phyloP scores from a whole-genome alignment of 352 stramenopile species.

The Poterioochromonas sp. region DNA sequence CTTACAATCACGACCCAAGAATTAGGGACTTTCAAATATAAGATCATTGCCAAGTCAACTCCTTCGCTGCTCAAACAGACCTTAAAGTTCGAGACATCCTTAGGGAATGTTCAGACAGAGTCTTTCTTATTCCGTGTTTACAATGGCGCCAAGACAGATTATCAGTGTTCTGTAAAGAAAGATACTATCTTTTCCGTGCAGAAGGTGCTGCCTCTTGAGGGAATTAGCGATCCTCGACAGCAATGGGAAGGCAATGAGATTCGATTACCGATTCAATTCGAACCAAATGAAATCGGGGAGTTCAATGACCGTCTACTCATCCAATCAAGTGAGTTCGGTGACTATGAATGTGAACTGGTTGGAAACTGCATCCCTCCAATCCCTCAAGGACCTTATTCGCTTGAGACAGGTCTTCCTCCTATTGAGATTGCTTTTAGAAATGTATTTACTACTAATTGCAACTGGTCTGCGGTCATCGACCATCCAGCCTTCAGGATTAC shows the following conservation, averaged over 20 bases:
- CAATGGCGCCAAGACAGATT: slow-evolving; percentile 27
- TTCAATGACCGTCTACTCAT: slow-evolving; percentile 61
- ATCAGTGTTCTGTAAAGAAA: slow-evolving; percentile 54
- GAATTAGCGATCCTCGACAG: slow-evolving; percentile 4
- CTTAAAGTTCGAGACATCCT: slow-evolving; percentile 62
- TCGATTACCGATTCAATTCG: slow-evolving; percentile 62
- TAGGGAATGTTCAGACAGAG: slow-evolving; percentile 63
- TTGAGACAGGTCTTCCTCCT: slow-evolving; percentile 35
- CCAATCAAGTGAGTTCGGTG: slow-evolving; percentile 52
- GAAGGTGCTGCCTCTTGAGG: slow-evolving; percentile 51
- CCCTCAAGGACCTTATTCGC: slow-evolving; percentile 64
- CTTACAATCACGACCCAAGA: slow-evolving; percentile 67
- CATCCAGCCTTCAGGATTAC: slow-evolving; percentile 57
- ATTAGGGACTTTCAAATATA: slow-evolving; percentile 72
- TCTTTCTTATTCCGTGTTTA: slow-evolving; percentile 59
- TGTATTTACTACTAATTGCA: slow-evolving; percentile 60
- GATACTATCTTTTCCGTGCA: slow-evolving; percentile 59
- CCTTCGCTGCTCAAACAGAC: slow-evolving; percentile 54
- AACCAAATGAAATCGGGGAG: slow-evolving; percentile 69
- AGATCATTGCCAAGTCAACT: slow-evolving; percentile 61
- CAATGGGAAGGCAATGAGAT: slow-evolving; percentile 64
- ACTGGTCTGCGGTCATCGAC: slow-evolving; percentile 69
- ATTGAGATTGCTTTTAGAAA: slow-evolving; percentile 77
- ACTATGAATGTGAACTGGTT: slow-evolving; percentile 66
- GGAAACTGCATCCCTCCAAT: slow-evolving; percentile 58